phyloP scores from a whole-genome alignment of 768 basidiomycete genomes.

The Asterophora lycoperdoides region DNA sequence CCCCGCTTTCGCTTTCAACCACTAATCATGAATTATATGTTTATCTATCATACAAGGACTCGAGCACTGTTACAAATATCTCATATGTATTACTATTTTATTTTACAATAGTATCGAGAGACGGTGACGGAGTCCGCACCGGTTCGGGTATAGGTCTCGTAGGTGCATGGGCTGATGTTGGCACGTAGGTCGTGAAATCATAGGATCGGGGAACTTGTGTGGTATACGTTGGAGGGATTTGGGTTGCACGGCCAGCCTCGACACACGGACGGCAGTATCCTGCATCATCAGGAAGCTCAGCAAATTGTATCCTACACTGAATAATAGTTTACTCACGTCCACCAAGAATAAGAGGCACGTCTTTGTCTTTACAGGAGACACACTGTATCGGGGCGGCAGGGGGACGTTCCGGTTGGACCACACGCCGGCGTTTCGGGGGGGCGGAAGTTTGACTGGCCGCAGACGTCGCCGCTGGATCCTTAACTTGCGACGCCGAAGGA shows the following conservation, averaged over 20 bases:
- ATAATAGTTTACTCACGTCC: conserved; percentile 50
- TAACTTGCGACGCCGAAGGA: conserved; percentile 4
- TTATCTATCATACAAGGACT: conserved; percentile 1
- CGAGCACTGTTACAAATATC: not conserved
- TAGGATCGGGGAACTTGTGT: not conserved
- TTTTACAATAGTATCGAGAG: conserved; percentile 5
- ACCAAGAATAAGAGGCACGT: conserved; percentile 73
- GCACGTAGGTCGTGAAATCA: no score
- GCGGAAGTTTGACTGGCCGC: conserved; percentile 6
- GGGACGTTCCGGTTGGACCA: conserved; percentile 23
- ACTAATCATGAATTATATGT: not conserved
- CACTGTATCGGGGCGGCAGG: conserved; percentile 39
- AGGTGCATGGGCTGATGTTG: not conserved
- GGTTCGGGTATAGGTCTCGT: not conserved
- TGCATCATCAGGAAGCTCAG: conserved; percentile 20
- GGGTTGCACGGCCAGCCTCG: conserved; percentile 42
- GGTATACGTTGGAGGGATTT: conserved; percentile 7
- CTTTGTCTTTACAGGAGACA: conserved; percentile 55
- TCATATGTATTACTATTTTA: not conserved
- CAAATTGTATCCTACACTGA: not conserved
- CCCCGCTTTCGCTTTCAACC: conserved; percentile 1
- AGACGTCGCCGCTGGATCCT: conserved; percentile 23
- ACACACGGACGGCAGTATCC: conserved; percentile 70
- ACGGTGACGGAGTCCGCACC: not conserved
- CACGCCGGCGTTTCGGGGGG: conserved; percentile 38